phyloP scores from a whole-genome alignment of 257 asterid genomes.

The Solanum sejunctum region DNA sequence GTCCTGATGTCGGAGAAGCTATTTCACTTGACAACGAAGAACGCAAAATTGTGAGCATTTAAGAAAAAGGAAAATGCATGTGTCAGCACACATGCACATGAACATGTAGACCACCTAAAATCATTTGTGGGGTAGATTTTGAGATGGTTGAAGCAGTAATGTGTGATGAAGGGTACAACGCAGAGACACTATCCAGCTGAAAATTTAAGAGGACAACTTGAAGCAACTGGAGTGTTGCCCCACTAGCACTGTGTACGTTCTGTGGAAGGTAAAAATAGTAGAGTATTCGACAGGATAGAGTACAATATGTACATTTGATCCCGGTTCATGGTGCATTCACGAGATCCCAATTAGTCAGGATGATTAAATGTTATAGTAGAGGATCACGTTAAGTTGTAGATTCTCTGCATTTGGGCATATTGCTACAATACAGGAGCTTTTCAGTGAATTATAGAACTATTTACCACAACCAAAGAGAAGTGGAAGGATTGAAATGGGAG shows the following conservation, averaged over 20 bases:
- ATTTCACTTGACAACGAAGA: neutral
- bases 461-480: neutral
- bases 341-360: neutral
- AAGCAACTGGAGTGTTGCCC: neutral
- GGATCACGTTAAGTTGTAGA: neutral
- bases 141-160: neutral
- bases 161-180: neutral
- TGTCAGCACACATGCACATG: neutral
- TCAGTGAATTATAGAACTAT: neutral
- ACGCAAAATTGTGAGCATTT: neutral
- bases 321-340: neutral
- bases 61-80: neutral
- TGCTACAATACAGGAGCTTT: neutral
- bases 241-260: neutral
- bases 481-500: neutral
- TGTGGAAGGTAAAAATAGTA: neutral
- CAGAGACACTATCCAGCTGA: neutral
- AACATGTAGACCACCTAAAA: neutral
- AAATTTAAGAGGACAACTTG: neutral
- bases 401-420: neutral
- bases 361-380: neutral
- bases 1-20: neutral
- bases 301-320: neutral
- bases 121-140: neutral
- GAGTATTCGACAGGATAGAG: neutral